Conservation (phyloP, 768 basidiomycete species). For the Suillus subluteus region DNA sequence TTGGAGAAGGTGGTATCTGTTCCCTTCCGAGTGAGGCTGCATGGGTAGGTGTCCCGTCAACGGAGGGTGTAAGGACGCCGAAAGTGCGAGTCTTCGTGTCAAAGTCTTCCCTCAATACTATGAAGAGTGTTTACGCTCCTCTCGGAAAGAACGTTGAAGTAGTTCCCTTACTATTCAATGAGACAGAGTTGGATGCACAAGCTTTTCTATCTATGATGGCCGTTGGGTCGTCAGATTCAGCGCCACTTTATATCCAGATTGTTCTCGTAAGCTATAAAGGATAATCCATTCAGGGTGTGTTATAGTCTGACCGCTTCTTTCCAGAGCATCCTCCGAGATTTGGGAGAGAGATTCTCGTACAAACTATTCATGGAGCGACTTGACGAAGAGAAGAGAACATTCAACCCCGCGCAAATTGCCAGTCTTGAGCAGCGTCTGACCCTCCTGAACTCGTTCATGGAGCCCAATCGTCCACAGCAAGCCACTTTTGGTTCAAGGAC, state of each 20-base stretch:
- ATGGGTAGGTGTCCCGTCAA: slow-evolving; percentile 44
- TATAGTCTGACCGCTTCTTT: slow-evolving; percentile 3
- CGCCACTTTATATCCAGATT: slow-evolving; percentile 65
- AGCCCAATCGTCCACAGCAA: slow-evolving; percentile 12
- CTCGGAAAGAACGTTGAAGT: slow-evolving; percentile 49
- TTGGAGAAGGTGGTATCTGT: slow-evolving; percentile 58
- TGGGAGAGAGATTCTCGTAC: slow-evolving; percentile 57
- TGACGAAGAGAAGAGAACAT: slow-evolving; percentile 42
- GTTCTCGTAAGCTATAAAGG: slow-evolving; percentile 47
- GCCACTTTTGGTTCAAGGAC: background rate
- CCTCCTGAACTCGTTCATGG: slow-evolving; percentile 55
- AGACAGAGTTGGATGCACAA: slow-evolving; percentile 58
- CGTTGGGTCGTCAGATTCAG: slow-evolving; percentile 51
- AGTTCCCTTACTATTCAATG: slow-evolving; percentile 50
- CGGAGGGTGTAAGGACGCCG: slow-evolving; percentile 19
- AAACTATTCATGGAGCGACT: slow-evolving; percentile 45
- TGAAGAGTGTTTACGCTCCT: slow-evolving; percentile 49
- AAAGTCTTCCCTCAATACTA: slow-evolving; percentile 52
- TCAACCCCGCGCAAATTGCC: slow-evolving; percentile 53
- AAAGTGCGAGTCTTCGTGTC: slow-evolving; percentile 51
- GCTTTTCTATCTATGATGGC: slow-evolving; percentile 71
- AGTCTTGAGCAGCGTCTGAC: slow-evolving; percentile 60
- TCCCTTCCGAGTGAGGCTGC: slow-evolving; percentile 61
- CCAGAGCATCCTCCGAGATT: slow-evolving; percentile 56
- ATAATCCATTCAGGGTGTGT: slow-evolving; percentile 1